Evolutionary conservation across 2,329 filamentous ascomycete species (phyloP), one percentile per base, ranked within the genome.

Genomic region (Cladosporium sphaerospermum): DNA sequence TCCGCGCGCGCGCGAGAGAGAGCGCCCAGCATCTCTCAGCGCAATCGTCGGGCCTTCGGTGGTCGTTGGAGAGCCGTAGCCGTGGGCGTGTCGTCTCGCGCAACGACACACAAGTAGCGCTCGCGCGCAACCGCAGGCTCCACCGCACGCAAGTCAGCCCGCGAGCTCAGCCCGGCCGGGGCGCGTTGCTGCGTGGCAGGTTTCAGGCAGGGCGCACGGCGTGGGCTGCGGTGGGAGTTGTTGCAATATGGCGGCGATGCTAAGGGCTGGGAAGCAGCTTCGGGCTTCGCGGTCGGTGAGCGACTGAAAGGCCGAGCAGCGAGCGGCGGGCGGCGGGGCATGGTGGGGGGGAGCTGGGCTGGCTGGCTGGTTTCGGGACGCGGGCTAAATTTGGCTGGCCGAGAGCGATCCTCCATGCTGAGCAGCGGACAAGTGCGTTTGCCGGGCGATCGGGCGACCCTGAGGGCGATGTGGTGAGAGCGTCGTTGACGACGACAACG

Each of bases 1-100:
- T 28, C 23, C 23, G 23, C 23, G 23, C 23, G 23, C 23, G 23
- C 23, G 23, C 4, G 23, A 28, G 16, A 18, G 16, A 18, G 23
- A 28, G 23, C 23, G 23, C 23, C 23, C 4, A 28, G 23, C 23
- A 7, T 28, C 23, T 28, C 23, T 28, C 23, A 28, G 23, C 23
- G 23, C 23, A 28, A 7, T 28, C 23, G 23, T 28, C 23, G 5
- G 23, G 23, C 23, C 23, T 28, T 28, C 23, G 23, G 23, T 28
- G 23, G 23, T 28, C 23, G 23, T 50, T 50, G 47, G 47, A 50
- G 47, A 50, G 47, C 47, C 47, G 47, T 28, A 28, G 23, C 23
- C 23, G 23, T 28, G 7, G 23, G 23, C 23, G 23, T 7, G 23
- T 28, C 23, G 23, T 28, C 23, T 28, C 23, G 16, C 16, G 16